Percentiles rank a stretch among this genome's conserved stretches.
phyloP scores from a whole-genome alignment of 371 early-diverging fungal species.

The Rhizopus microsporus region DNA sequence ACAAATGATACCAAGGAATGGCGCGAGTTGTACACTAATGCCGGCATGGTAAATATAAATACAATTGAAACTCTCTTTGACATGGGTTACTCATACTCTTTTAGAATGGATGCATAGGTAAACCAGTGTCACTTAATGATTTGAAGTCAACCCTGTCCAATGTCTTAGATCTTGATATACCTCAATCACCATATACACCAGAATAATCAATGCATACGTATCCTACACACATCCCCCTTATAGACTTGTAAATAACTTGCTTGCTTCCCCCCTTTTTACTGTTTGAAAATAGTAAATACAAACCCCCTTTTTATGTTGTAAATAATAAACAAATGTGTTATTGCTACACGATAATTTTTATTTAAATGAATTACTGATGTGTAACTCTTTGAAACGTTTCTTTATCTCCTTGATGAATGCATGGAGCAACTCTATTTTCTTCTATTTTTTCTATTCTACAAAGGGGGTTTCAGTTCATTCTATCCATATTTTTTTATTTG shows the following conservation, averaged over 20 bases:
- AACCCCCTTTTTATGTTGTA: neutral
- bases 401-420: too few species aligned
- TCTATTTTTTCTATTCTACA: too few species aligned
- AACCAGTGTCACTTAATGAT: conserved; percentile 40
- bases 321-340: neutral
- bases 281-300: neutral
- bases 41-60: conserved; percentile 32
- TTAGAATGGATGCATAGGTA: conserved; percentile 53
- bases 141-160: conserved; percentile 34
- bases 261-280: neutral
- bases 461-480: too few species aligned
- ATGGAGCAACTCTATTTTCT: too few species aligned
- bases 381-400: too few species aligned
- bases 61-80: neutral
- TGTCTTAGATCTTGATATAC: conserved; percentile 27
- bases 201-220: conserved; percentile 11
- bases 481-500: too few species aligned
- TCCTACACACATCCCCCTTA: neutral
- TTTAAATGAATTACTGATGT: too few species aligned
- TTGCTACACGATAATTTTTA: too few species aligned
- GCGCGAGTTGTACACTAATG: conserved; percentile 27
- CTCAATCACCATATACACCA: conserved; percentile 24
- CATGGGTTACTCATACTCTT: conserved; percentile 3
- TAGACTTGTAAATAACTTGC: too few species aligned
- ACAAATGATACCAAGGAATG: conserved; percentile 48